phyloP scores from a whole-genome alignment of 1,284 basidiomycete species.

The Pascua sp. region DNA sequence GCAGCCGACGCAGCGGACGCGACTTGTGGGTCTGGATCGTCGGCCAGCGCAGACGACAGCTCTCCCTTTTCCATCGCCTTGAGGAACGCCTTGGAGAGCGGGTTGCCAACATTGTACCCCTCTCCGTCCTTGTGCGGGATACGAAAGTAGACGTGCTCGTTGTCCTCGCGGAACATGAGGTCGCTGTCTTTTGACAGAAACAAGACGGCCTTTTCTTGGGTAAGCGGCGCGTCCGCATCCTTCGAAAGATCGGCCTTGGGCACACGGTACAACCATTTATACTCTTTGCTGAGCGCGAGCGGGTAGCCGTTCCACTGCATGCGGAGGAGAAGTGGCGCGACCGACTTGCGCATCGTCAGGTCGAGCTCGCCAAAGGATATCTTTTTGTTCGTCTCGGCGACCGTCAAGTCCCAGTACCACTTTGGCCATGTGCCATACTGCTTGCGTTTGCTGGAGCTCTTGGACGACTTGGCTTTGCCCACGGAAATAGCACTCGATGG shows the following conservation, averaged over 20 bases:
- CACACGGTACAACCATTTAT: constrained; percentile 90
- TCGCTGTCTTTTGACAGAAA: constrained; percentile 22
- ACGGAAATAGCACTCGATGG: background rate
- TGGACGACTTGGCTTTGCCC: background rate
- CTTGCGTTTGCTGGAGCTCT: background rate
- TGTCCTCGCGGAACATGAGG: constrained; percentile 23
- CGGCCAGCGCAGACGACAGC: constrained; percentile 55
- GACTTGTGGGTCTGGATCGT: constrained; percentile 48
- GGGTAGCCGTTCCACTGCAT: constrained; percentile 87
- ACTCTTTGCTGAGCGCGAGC: constrained; percentile 76
- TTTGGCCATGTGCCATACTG: constrained; percentile 62
- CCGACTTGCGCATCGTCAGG: constrained; percentile 76
- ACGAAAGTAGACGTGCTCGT: constrained; percentile 66
- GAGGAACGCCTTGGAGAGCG: constrained; percentile 84
- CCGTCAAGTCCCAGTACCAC: constrained; percentile 90
- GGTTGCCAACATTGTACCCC: constrained; percentile 86
- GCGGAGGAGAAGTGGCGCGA: constrained; percentile 79
- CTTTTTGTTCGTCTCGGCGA: constrained; percentile 36
- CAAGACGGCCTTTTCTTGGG: constrained; percentile 21
- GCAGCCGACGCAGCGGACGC: constrained; percentile 76
- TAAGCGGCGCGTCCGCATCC: constrained; percentile 57
- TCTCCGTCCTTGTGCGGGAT: constrained; percentile 96
- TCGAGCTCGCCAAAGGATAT: constrained; percentile 59
- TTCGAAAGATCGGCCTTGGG: constrained; percentile 55
- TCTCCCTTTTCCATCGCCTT: constrained; percentile 82